These are phyloP conservation scores for Porpolomopsis calyptriformis DNA, from an alignment of 768 basidiomycete species.

Conservation along the genomic window DNA sequence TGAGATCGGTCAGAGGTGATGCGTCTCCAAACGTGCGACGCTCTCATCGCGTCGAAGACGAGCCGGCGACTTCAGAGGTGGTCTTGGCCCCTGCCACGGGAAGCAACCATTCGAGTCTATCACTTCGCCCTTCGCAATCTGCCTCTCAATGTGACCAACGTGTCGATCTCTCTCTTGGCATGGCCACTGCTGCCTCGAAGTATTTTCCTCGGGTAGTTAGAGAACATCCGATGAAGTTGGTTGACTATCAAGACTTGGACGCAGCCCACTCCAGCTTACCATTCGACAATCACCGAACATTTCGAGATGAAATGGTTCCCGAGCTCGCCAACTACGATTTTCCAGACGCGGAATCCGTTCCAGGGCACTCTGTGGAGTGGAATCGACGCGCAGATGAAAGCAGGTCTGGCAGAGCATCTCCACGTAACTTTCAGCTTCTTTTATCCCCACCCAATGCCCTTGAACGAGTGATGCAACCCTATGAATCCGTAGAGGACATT, in stretches of 20 bases:
- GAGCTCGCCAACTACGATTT: no score
- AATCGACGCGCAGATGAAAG: background rate
- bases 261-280: background rate
- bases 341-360: no score
- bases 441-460: slow-evolving; percentile 3
- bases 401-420: background rate
- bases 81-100: background rate
- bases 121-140: slow-evolving; percentile 41
- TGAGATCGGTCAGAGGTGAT: slow-evolving; percentile 19
- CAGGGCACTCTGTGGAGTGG: no score
- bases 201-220: slow-evolving; percentile 7
- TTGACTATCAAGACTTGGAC: background rate
- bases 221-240: background rate
- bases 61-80: background rate
- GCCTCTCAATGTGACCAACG: slow-evolving; percentile 36
- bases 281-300: no score
- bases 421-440: background rate
- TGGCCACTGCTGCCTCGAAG: background rate
- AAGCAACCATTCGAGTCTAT: slow-evolving; percentile 12
- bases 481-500: background rate
- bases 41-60: no score
- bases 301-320: no score
- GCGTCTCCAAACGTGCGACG: background rate
- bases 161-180: background rate
- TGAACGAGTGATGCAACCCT: background rate